These are phyloP conservation scores for Colletotrichum truncatum DNA, from an alignment of 2,329 filamentous ascomycete genomes.

Conservation along the genomic window DNA sequence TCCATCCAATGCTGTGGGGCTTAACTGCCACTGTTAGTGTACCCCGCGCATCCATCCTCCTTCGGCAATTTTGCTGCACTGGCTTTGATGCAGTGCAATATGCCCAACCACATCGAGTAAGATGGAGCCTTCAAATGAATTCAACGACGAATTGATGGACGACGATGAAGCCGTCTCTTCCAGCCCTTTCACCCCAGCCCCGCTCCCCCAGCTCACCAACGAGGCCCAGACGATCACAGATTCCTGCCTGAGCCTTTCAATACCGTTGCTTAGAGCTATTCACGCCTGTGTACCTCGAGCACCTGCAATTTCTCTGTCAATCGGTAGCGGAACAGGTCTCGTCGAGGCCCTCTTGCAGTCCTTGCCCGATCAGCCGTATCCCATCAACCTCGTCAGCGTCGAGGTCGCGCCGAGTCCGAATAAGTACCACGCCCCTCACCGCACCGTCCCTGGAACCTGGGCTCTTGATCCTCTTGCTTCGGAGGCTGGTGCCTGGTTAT, in stretches of 20 bases:
- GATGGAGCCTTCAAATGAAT: background rate
- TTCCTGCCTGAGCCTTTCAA: conserved; percentile 41
- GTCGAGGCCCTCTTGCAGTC: conserved; percentile 37
- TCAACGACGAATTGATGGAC: background rate
- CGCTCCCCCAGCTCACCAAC: conserved; percentile 10
- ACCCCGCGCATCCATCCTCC: no score
- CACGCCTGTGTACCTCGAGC: conserved; percentile 15
- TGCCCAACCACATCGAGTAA: no score
- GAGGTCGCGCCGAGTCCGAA: conserved; percentile 17
- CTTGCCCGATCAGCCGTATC: conserved; percentile 9
- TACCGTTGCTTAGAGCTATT: conserved; percentile 33
- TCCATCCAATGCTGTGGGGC: no score
- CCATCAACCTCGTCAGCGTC: conserved; percentile 18
- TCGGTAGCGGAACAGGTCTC: conserved; percentile 42
- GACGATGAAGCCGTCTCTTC: background rate
- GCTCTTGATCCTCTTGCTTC: conserved; percentile 36
- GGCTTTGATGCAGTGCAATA: no score
- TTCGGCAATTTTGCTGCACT: no score
- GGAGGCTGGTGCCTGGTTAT: conserved; percentile 38
- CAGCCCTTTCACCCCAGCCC: background rate
- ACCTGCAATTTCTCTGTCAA: conserved; percentile 32
- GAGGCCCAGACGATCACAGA: conserved; percentile 32
- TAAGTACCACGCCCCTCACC: conserved; percentile 1
- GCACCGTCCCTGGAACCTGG: conserved; percentile 43
- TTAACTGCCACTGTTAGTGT: no score